phyloP scores from a whole-genome alignment of 805 yeast species.

The Yarrowia sp. region DNA sequence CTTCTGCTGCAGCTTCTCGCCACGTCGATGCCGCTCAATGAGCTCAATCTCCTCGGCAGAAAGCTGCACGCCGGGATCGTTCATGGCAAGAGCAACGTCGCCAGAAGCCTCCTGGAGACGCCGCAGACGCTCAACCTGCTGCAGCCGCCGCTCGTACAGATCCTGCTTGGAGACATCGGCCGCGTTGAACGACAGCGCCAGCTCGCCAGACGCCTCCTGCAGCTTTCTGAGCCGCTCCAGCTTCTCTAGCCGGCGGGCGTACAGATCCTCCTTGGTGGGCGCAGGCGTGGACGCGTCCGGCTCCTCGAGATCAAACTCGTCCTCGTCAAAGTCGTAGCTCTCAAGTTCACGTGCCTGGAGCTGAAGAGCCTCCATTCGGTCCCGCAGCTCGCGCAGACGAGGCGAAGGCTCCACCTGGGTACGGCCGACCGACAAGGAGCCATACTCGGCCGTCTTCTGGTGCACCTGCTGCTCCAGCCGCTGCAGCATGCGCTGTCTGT shows the following conservation, averaged over 20 bases:
- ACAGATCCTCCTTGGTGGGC: conserved; percentile 38
- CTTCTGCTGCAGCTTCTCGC: neutral
- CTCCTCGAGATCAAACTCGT: conserved; percentile 51
- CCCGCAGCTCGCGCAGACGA: conserved; percentile 68
- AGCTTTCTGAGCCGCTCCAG: conserved; percentile 68
- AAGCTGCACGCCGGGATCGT: conserved; percentile 10
- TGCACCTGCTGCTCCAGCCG: conserved; percentile 37
- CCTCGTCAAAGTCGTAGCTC: conserved; percentile 74
- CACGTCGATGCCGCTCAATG: conserved; percentile 15
- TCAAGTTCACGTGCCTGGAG: conserved; percentile 82
- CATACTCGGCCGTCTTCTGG: conserved; percentile 41
- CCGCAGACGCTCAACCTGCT: conserved; percentile 20
- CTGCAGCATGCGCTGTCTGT: conserved; percentile 35
- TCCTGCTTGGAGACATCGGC: conserved; percentile 18
- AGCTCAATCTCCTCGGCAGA: conserved; percentile 21
- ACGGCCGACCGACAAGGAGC: conserved; percentile 2
- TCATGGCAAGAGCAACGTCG: conserved; percentile 46
- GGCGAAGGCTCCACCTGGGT: conserved; percentile 69
- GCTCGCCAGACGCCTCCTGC: conserved; percentile 62
- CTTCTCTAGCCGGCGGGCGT: conserved; percentile 56
- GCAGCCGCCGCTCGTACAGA: conserved; percentile 4
- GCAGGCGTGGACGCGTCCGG: conserved; percentile 31
- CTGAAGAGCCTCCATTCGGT: conserved; percentile 80
- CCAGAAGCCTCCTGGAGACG: conserved; percentile 66
- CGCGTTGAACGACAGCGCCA: conserved; percentile 39